These are phyloP conservation scores for Ophiobolus disseminans DNA, from an alignment of 2,329 filamentous ascomycete species.

Conservation along the genomic window DNA sequence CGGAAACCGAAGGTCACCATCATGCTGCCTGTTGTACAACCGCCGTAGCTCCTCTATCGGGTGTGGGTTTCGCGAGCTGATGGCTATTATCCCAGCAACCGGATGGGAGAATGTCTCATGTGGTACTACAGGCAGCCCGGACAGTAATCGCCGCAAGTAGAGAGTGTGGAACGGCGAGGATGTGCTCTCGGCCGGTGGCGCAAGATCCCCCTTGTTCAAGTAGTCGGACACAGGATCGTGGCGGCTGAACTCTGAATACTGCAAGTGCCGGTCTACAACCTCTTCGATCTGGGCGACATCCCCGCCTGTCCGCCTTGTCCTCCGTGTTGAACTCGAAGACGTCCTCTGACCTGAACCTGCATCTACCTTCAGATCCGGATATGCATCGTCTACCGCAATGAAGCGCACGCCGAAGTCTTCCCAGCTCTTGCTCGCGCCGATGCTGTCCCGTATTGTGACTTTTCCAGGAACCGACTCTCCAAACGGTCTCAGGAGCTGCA, in stretches of 20 bases:
- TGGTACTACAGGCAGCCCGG: constrained; percentile 76
- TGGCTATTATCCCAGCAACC: constrained; percentile 91
- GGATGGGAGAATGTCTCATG: constrained; percentile 96
- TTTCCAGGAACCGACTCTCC: constrained; percentile 88
- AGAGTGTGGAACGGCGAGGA: constrained; percentile 83
- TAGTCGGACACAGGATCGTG: constrained; percentile 50
- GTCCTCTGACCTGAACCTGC: constrained; percentile 31
- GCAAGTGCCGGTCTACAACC: constrained; percentile 79
- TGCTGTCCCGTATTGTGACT: constrained; percentile 87
- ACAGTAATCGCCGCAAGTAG: constrained; percentile 83
- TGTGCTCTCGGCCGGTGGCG: constrained; percentile 30
- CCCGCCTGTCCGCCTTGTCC: constrained; percentile 53
- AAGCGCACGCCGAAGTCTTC: constrained; percentile 94
- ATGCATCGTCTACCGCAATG: constrained; percentile 68
- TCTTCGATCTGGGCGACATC: constrained; percentile 76
- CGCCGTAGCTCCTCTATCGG: constrained; percentile 87
- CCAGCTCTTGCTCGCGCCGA: constrained; percentile 79
- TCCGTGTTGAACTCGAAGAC: constrained; percentile 36
- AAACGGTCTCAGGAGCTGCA: constrained; percentile 87
- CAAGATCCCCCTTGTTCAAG: constrained; percentile 44
- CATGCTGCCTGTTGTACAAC: constrained; percentile 84
- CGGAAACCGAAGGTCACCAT: constrained; percentile 75
- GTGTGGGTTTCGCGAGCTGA: constrained; percentile 82
- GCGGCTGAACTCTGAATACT: constrained; percentile 69
- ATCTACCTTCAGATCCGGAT: constrained; percentile 48